phyloP scores from a whole-genome alignment of 768 basidiomycete genomes.

The Panaeolus cyanescens region DNA sequence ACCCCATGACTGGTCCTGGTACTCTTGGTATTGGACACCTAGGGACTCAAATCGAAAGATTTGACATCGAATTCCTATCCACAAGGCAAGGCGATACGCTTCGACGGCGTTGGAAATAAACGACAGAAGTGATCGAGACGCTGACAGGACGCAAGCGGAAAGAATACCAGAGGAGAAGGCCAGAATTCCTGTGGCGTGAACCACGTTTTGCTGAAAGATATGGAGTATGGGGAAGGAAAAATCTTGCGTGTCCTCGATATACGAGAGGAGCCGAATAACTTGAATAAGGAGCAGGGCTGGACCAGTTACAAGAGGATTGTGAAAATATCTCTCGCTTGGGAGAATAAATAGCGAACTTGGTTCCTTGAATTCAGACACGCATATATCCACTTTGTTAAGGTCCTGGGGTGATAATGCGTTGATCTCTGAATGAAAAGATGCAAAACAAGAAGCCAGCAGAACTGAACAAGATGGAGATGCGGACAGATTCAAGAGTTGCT shows the following conservation, averaged over 20 bases:
- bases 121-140: slow-evolving; percentile 38
- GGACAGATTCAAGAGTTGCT: slow-evolving; percentile 31
- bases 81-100: slow-evolving; percentile 51
- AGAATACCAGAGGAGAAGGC: slow-evolving; percentile 63
- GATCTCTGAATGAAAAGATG: slow-evolving; percentile 52
- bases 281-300: slow-evolving; percentile 53
- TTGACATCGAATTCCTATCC: slow-evolving; percentile 52
- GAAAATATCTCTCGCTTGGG: slow-evolving; percentile 32
- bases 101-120: slow-evolving; percentile 48
- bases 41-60: slow-evolving; percentile 29
- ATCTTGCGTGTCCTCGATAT: slow-evolving; percentile 26
- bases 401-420: slow-evolving; percentile 41
- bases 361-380: slow-evolving; percentile 43
- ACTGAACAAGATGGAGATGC: slow-evolving; percentile 40
- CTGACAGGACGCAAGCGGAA: slow-evolving; percentile 51
- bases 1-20: slow-evolving; percentile 43
- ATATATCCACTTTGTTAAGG: slow-evolving; percentile 36
- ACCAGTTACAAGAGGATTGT: slow-evolving; percentile 53
- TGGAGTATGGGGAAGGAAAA: slow-evolving; percentile 25
- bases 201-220: slow-evolving; percentile 32
- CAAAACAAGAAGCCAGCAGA: slow-evolving; percentile 52
- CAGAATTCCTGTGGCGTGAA: slow-evolving; percentile 38
- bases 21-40: slow-evolving; percentile 3
- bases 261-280: slow-evolving; percentile 51
- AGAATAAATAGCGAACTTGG: slow-evolving; percentile 39